Conservation (phyloP, 2,329 filamentous ascomycete species). For the Clonostachys rhizophaga region DNA sequence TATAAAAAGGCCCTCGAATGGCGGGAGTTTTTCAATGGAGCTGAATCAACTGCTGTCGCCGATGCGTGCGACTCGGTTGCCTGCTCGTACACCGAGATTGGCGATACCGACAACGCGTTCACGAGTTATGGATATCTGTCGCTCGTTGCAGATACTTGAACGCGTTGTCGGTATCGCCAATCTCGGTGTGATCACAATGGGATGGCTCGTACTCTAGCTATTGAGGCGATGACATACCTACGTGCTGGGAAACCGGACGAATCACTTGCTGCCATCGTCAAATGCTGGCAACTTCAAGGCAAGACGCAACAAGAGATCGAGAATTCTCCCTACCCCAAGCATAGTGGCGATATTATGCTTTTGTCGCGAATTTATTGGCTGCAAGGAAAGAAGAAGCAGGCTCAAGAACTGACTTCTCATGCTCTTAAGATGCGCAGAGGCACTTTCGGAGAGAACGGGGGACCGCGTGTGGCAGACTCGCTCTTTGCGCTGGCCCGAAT, state of each 20-base stretch:
- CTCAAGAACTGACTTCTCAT: background rate
- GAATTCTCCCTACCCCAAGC: background rate
- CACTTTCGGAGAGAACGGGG: background rate
- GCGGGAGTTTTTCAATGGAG: background rate
- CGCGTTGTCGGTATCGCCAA: too few relatives aligned
- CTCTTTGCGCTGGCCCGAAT: background rate
- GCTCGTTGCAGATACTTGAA: too few relatives aligned
- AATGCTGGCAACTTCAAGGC: background rate
- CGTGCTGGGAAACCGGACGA: background rate
- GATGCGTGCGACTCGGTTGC: background rate
- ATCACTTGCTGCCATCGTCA: background rate
- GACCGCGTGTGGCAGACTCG: background rate
- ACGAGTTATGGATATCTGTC: too few relatives aligned
- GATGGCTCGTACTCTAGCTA: background rate
- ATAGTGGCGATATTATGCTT: slow-evolving; percentile 1
- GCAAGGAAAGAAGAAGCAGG: background rate
- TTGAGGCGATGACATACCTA: background rate
- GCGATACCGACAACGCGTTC: background rate
- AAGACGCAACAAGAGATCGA: background rate
- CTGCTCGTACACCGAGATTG: background rate
- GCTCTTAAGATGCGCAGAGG: background rate
- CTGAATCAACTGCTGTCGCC: background rate
- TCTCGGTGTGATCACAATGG: too few relatives aligned
- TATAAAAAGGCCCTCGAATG: background rate
- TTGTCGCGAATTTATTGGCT: background rate